Conservation (phyloP, 495 filamentous ascomycete species). For the Cenococcum geophilum region DNA sequence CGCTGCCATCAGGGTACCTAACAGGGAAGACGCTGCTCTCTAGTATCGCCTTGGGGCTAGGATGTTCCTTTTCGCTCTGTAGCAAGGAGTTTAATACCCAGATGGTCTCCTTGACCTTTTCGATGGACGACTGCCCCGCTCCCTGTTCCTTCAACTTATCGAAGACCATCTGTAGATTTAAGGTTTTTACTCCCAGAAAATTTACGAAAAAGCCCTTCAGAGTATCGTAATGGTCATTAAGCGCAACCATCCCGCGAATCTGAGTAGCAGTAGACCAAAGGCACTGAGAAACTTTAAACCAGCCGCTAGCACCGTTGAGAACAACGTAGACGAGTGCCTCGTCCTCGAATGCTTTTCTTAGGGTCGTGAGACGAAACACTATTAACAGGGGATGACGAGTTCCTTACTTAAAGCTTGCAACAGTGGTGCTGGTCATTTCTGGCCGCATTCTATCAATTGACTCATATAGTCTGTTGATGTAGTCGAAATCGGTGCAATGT, state of each 20-base stretch:
- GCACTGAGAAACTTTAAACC: slow-evolving; percentile 38
- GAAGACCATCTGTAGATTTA: slow-evolving; percentile 37
- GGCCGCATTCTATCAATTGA: slow-evolving; percentile 10
- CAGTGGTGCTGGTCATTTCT: slow-evolving; percentile 5
- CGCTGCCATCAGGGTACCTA: slow-evolving; percentile 18
- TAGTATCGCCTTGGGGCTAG: slow-evolving; percentile 16
- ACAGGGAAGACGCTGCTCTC: slow-evolving; percentile 34
- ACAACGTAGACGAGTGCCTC: slow-evolving; percentile 33
- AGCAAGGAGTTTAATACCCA: slow-evolving; percentile 37
- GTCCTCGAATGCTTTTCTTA: slow-evolving; percentile 24
- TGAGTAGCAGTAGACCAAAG: slow-evolving; percentile 41
- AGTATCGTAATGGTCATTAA: slow-evolving; percentile 37
- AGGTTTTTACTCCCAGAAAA: slow-evolving; percentile 32
- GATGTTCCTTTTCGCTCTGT: not conserved
- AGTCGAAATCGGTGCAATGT: slow-evolving; percentile 8
- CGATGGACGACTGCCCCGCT: slow-evolving; percentile 14
- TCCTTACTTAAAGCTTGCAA: slow-evolving; percentile 9
- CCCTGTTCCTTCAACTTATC: slow-evolving; percentile 34
- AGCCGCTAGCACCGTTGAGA: slow-evolving; percentile 17
- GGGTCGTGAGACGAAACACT: not conserved
- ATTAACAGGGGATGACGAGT: not conserved
- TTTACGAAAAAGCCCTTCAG: slow-evolving; percentile 39
- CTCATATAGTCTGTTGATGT: slow-evolving; percentile 18
- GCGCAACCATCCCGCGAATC: slow-evolving; percentile 36
- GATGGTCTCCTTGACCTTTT: slow-evolving; percentile 37